phyloP scores from a whole-genome alignment of 2,329 filamentous ascomycete species.

The Colletotrichum eremochloae region DNA sequence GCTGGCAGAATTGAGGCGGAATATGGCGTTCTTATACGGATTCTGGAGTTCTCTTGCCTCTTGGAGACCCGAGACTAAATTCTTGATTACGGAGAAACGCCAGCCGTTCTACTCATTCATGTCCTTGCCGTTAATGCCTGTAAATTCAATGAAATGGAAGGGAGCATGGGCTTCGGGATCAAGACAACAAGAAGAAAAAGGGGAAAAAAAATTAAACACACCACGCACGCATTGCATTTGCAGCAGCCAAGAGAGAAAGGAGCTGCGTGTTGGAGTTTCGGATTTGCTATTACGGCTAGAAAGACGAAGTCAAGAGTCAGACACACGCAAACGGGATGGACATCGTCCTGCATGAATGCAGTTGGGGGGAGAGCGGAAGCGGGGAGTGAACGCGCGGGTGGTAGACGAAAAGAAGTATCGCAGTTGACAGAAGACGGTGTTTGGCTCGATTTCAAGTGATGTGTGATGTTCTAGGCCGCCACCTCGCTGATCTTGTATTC shows the following conservation, averaged over 20 bases:
- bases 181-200: constrained; percentile 23
- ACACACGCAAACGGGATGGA: constrained; percentile 3
- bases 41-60: not conserved
- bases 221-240: constrained; percentile 39
- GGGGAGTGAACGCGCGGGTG: not conserved
- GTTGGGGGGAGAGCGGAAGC: not conserved
- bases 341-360: constrained; percentile 8
- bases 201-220: constrained; percentile 17
- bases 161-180: not conserved
- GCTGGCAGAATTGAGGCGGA: not conserved
- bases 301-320: constrained; percentile 27
- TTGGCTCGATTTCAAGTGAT: not conserved
- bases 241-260: constrained; percentile 32
- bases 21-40: not conserved
- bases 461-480: constrained; percentile 33
- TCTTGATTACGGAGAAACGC: not conserved
- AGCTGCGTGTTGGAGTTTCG: constrained; percentile 42
- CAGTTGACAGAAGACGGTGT: not conserved
- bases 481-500: constrained; percentile 61
- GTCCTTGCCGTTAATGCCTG: not conserved
- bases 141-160: not conserved
- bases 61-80: not conserved
- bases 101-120: not conserved
- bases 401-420: constrained; percentile 14
- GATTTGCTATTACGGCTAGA: constrained; percentile 35